Evolutionary conservation across 164 flowering plant species (phyloP), one percentile per base, ranked within the genome.

Genomic region (Magnolia changhungtana): DNA sequence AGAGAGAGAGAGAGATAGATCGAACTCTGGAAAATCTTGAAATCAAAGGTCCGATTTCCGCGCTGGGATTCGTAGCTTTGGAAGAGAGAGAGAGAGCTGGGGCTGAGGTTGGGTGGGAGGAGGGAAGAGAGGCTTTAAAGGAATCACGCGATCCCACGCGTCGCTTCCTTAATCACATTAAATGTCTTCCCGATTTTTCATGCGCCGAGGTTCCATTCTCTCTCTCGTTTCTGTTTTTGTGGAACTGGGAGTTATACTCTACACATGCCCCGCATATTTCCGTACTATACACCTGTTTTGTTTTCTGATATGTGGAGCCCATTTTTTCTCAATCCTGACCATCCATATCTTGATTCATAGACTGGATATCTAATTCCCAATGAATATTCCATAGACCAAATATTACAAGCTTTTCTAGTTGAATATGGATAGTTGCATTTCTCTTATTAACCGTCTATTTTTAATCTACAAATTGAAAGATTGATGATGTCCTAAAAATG

Each of bases 111-210:
- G 80, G 50, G 55, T 59, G 76, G 63, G 29, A 64, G 71, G 19
- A 4, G 7, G 45, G 45, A 37, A 37, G 61, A 11, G 61, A 37
- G 72, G 19, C 45, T 85, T 80, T 78, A 81, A 83, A 82, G 86
- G 82, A 83, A 82, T 80, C 64, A 78, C 59, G 76, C 66, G 70
- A 71, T 18, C 55, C 77, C 84, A 84, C 83, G 86, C 80, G 83
- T 82, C 82, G 52, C 37, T 76, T 58, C 27, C 69, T 74, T 76
- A 65, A 69, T 75, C 83, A 63, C 80, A 82, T 84, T 76, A 84
- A 79, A 23, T 82, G 67, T 20, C 19, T 16, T 55, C 51, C 63
- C 74, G 13, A 16, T n/a, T 67, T 16, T 51, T 58, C 67, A 19
- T 50, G 55, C 14, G 71, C 76, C 74, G n/a, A 78, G 55, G 75